Base-by-base conservation (phyloP, 1,284 basidiomycete genomes). In the Exobasidium rhododendri region DNA sequence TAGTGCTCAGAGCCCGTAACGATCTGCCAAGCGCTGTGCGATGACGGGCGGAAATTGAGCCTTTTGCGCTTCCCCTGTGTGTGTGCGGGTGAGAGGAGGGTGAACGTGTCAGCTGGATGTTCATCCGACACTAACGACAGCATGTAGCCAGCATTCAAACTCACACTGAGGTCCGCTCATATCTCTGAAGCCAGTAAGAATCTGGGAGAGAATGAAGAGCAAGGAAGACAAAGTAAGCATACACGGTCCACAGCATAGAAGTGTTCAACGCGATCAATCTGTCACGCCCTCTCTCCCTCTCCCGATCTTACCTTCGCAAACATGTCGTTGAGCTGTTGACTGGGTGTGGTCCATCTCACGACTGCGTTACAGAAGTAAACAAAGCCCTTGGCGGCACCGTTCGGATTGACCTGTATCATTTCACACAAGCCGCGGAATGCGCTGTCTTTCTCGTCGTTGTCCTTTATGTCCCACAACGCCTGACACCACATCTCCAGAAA, bases 371-470 rank as follows among this genome's bases (percentile, higher is more conserved):
- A 79, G 35, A 79, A 79, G 64, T 77, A 79, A 26, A 75, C 70
- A 40, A 79, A 79, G 1, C 75, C 73, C 45, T 71, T 70, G 10
- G 76, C 71, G 14, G 47, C 44, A 29, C 43, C 56, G 11, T 50
- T 58, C 2, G 57, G 44, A 26, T 52, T 58, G 20, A 58, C 31
- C 81, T 94, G 90, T 68, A 98, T 92, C 64, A 97, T 88, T 59
- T 92, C 92, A 82, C 96, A 99, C 73, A 99, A 86, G 1, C 96
- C 96, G 62, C 93, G 85, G 86, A 98, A 99, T 4, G 96, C 96
- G n/a, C 92, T 96, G 78, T 97, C 96, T 83, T 98, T 99, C 83
- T 99, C 96, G 73, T 98, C 94, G 77, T 98, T 99, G 80, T 99
- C 96, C 72, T 96, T 90, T 80, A 98, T 98, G 81, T 98, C 96